phyloP scores from a whole-genome alignment of 2,329 filamentous ascomycete species.

The Emmonsiellopsis sp. region DNA sequence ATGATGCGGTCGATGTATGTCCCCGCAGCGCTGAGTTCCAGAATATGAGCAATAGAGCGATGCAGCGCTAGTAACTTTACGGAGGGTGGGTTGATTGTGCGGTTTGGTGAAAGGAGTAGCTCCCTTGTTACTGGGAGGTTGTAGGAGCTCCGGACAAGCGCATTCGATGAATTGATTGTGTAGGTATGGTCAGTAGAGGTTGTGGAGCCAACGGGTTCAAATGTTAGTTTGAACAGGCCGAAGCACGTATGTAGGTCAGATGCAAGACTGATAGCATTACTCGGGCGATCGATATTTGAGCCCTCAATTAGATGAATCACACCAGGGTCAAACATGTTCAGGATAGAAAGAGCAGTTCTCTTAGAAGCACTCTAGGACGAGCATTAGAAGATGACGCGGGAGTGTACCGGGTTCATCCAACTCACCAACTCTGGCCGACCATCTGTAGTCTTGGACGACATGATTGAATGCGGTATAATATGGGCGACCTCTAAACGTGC shows the following conservation, averaged over 20 bases:
- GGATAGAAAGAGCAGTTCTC: conserved; percentile 26
- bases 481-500: conserved; percentile 13
- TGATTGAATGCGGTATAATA: conserved; percentile 15
- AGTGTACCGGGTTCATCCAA: conserved; percentile 2
- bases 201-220: conserved; percentile 5
- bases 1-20: conserved; percentile 13
- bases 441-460: not conserved
- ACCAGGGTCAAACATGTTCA: conserved; percentile 35
- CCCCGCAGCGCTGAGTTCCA: conserved; percentile 15
- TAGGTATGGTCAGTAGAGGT: conserved; percentile 1
- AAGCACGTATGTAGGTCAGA: conserved; percentile 18
- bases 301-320: conserved; percentile 29
- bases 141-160: conserved; percentile 1
- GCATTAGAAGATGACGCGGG: conserved; percentile 1
- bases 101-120: conserved; percentile 12
- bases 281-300: conserved; percentile 30
- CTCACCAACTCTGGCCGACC: conserved; percentile 3
- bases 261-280: conserved; percentile 32
- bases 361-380: conserved; percentile 17
- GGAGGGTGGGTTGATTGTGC: conserved; percentile 20
- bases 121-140: conserved; percentile 7
- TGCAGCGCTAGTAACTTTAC: conserved; percentile 12
- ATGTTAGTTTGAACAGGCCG: conserved; percentile 10
- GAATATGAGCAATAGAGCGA: conserved; percentile 12
- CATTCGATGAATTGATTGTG: not conserved